Evolutionary conservation across 306 rosid species (phyloP).

Genomic region (Quercus engelmannii): DNA sequence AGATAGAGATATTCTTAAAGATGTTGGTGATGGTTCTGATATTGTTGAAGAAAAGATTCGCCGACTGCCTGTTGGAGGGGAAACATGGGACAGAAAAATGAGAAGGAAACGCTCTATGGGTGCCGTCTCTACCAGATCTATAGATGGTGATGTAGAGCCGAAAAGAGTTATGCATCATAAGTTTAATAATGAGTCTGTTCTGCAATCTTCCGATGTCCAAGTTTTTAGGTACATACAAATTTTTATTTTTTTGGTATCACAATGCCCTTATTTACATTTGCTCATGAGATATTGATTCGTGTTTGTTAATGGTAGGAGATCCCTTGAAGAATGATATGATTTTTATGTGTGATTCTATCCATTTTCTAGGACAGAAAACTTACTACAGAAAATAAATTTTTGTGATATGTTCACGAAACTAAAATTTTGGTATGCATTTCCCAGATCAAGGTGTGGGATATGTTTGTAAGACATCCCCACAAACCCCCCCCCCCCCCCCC

Average conservation of each 20-base stretch:
- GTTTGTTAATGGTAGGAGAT: neutral
- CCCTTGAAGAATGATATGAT: neutral
- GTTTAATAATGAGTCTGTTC: conserved; percentile 50
- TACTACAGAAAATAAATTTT: neutral
- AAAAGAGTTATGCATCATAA: conserved; percentile 59
- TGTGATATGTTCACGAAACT: neutral
- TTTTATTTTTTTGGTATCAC: conserved; percentile 20
- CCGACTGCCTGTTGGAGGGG: conserved; percentile 64
- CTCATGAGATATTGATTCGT: neutral
- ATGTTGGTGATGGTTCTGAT: conserved; percentile 62
- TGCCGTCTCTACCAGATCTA: conserved; percentile 46
- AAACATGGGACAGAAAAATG: conserved; percentile 73
- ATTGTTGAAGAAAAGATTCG: conserved; percentile 70
- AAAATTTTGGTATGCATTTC: neutral
- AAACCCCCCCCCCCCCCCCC: no score
- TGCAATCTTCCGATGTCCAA: conserved; percentile 57
- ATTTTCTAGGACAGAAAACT: neutral
- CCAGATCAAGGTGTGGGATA: neutral
- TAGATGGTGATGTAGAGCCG: conserved; percentile 63
- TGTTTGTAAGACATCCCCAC: neutral
- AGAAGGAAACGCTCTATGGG: conserved; percentile 77
- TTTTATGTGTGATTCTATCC: neutral
- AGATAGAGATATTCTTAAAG: conserved; percentile 58
- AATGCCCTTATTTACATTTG: conserved; percentile 6
- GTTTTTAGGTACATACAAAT: conserved; percentile 53